phyloP scores from a whole-genome alignment of 1,284 basidiomycete species.

The Stereum hirsutum region DNA sequence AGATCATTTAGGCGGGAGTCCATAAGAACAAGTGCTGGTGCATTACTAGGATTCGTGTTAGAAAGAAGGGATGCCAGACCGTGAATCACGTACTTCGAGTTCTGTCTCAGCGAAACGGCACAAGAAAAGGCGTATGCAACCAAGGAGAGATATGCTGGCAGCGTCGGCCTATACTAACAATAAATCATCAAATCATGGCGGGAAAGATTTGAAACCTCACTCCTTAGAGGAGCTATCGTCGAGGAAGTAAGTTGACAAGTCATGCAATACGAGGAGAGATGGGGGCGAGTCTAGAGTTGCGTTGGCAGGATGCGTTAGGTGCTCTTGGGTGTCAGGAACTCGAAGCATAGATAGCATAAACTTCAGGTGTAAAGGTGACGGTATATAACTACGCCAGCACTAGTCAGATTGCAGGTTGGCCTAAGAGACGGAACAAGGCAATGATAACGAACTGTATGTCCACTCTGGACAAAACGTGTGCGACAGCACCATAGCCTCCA shows the following conservation, averaged over 20 bases:
- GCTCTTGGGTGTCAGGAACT: conserved; percentile 27
- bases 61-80: too few species aligned
- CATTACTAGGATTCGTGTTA: too few species aligned
- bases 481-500: conserved; percentile 33
- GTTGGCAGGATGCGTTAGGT: conserved; percentile 22
- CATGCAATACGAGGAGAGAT: conserved; percentile 51
- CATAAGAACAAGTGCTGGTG: conserved; percentile 52
- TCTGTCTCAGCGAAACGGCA: too few species aligned
- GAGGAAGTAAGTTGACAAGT: conserved; percentile 52
- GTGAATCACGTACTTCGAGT: too few species aligned
- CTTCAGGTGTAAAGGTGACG: conserved; percentile 47
- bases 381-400: conserved; percentile 45
- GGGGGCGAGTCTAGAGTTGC: conserved; percentile 36
- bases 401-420: conserved; percentile 7
- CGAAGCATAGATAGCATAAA: conserved; percentile 46
- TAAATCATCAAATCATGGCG: neutral
- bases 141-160: conserved; percentile 40
- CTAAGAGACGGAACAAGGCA: conserved; percentile 7
- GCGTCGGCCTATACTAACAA: conserved; percentile 17
- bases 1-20: conserved; percentile 50
- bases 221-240: conserved; percentile 17
- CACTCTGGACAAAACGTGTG: conserved; percentile 33
- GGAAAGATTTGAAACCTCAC: conserved; percentile 13
- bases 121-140: conserved; percentile 32
- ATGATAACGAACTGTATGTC: conserved; percentile 41